phyloP scores from a whole-genome alignment of 306 rosid genomes.

The Quercus parvula region DNA sequence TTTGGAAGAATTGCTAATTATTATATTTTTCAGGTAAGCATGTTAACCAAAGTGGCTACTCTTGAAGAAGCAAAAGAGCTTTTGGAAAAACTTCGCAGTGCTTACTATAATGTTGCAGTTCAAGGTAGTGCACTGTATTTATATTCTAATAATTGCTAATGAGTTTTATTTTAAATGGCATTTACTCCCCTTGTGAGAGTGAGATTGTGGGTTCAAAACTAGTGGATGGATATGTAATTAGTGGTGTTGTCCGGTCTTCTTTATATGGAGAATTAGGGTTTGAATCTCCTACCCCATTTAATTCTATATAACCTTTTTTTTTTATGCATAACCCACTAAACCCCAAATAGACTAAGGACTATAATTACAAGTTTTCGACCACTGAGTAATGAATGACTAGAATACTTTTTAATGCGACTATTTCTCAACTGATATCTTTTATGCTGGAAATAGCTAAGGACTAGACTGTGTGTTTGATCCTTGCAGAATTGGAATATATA shows the following conservation, averaged over 20 bases:
- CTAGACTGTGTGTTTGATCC: slow-evolving; percentile 13
- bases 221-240: too few relatives aligned
- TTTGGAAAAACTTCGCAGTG: slow-evolving; percentile 89
- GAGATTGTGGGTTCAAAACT: too few relatives aligned
- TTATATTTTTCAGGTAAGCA: slow-evolving; percentile 74
- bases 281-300: neutral
- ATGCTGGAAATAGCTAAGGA: neutral
- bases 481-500: slow-evolving; percentile 75
- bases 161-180: too few relatives aligned
- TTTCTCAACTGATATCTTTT: neutral
- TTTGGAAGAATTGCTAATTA: slow-evolving; percentile 21
- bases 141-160: neutral
- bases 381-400: neutral
- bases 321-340: too few relatives aligned
- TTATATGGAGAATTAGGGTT: too few relatives aligned
- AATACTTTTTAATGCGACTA: neutral
- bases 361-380: neutral
- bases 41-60: slow-evolving; percentile 97
- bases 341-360: too few relatives aligned
- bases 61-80: slow-evolving; percentile 91
- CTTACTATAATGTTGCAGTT: slow-evolving; percentile 90
- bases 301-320: neutral
- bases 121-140: slow-evolving; percentile 49
- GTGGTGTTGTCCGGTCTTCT: too few relatives aligned
- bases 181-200: too few relatives aligned